phyloP scores from a whole-genome alignment of 495 filamentous ascomycete species.

The Platismatia glauca region DNA sequence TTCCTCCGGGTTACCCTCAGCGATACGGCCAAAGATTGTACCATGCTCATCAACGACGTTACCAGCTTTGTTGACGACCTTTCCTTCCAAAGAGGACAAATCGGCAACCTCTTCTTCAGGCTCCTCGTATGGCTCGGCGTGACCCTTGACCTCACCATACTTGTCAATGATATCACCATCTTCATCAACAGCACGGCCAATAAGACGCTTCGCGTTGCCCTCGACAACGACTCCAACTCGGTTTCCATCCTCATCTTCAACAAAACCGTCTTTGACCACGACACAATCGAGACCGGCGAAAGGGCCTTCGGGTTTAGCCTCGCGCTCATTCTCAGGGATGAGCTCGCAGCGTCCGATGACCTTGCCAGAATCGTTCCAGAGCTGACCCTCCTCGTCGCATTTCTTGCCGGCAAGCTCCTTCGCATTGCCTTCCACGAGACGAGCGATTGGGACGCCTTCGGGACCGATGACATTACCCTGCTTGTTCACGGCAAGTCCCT shows the following conservation, averaged over 20 bases:
- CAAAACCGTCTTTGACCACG: conserved; percentile 60
- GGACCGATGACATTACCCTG: conserved; percentile 64
- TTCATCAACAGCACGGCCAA: conserved; percentile 68
- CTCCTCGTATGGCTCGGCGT: conserved; percentile 60
- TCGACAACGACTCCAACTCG: conserved; percentile 66
- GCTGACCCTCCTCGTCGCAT: conserved; percentile 61
- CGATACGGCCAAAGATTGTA: conserved; percentile 64
- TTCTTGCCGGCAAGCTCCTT: conserved; percentile 61
- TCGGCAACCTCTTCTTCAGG: conserved; percentile 51
- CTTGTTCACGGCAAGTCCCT: conserved; percentile 68
- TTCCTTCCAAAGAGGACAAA: conserved; percentile 63
- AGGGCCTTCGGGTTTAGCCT: conserved; percentile 58
- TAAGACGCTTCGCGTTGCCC: conserved; percentile 63
- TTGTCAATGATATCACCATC: conserved; percentile 80
- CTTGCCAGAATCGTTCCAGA: conserved; percentile 66
- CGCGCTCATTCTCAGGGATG: conserved; percentile 62
- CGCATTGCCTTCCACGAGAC: conserved; percentile 57
- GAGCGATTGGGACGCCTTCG: conserved; percentile 62
- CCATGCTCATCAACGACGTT: conserved; percentile 72
- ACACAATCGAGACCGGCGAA: conserved; percentile 67
- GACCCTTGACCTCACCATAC: conserved; percentile 69
- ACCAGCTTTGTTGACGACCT: conserved; percentile 77
- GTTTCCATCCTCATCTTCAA: conserved; percentile 59
- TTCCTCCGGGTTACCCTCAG: conserved; percentile 59
- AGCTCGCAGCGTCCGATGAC: conserved; percentile 66